A percentile compares a stretch with the other conserved stretches of the same genome.
phyloP scores from a whole-genome alignment of 2,329 filamentous ascomycete genomes.

The Alternaria angustiovoidea region DNA sequence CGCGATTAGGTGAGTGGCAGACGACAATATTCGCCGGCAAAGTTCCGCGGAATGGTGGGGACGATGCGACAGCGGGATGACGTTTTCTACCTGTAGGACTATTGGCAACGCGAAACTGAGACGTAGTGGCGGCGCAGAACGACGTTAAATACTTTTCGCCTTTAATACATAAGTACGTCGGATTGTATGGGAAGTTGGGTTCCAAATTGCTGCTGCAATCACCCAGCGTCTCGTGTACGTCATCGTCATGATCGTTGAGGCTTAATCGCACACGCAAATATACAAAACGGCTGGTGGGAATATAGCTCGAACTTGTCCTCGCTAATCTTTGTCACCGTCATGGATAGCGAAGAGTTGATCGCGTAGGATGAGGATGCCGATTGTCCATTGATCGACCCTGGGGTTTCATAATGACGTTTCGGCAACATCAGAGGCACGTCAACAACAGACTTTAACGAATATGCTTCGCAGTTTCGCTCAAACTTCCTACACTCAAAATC shows the following conservation, averaged over 20 bases:
- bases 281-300: neutral
- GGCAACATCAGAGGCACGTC: slow-evolving; percentile 10
- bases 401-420: slow-evolving; percentile 13
- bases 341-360: neutral
- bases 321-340: neutral
- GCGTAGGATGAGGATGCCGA: neutral
- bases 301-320: neutral
- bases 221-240: neutral
- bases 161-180: neutral
- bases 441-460: neutral
- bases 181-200: neutral
- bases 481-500: neutral
- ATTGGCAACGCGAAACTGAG: neutral
- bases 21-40: neutral
- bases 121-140: neutral
- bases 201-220: too few relatives aligned
- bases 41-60: neutral
- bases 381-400: neutral
- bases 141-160: neutral
- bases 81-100: neutral
- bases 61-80: neutral
- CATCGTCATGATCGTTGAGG: neutral
- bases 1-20: neutral
- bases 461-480: neutral
- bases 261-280: neutral